A percentile compares a stretch with the other conserved stretches of the same genome.
Evolutionary conservation across 78 protist species (phyloP).

Genomic region (Planoprotostelium fungivorum): DNA sequence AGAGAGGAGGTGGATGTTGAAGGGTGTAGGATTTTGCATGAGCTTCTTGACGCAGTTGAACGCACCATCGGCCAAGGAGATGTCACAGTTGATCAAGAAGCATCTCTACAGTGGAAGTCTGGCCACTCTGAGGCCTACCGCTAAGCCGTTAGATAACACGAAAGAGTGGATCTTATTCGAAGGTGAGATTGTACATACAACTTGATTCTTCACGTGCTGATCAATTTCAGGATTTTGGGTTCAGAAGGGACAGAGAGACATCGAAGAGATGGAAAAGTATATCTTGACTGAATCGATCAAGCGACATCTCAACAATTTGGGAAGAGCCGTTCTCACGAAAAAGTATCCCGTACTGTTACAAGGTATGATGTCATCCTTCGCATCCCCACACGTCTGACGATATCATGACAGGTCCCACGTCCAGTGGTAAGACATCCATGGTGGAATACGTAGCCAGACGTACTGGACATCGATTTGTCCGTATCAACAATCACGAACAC

Average conservation of each 20-base stretch:
- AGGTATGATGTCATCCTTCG: conserved; percentile 84
- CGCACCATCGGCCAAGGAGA: background rate
- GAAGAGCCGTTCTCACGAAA: conserved; percentile 72
- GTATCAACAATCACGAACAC: conserved; percentile 99
- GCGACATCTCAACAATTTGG: conserved; percentile 61
- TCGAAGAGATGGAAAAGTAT: conserved; percentile 6
- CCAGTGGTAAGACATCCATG: conserved; percentile 79
- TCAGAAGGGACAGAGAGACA: background rate
- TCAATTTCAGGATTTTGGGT: background rate
- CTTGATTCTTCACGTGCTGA: background rate
- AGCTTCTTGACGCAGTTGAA: conserved; percentile 79
- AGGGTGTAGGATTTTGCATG: conserved; percentile 67
- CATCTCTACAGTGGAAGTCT: background rate
- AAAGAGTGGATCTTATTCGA: background rate
- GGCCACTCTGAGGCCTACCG: background rate
- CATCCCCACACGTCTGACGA: background rate
- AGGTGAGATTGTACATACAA: background rate
- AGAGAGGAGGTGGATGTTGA: background rate
- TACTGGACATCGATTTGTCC: conserved; percentile 88
- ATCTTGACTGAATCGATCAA: conserved; percentile 65
- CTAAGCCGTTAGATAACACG: background rate
- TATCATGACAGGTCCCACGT: background rate
- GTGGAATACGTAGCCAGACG: conserved; percentile 89
- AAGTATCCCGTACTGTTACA: conserved; percentile 87
- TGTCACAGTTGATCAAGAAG: background rate